phyloP scores from a whole-genome alignment of 140 eudicot genomes.

The Stevia rebaudiana region DNA sequence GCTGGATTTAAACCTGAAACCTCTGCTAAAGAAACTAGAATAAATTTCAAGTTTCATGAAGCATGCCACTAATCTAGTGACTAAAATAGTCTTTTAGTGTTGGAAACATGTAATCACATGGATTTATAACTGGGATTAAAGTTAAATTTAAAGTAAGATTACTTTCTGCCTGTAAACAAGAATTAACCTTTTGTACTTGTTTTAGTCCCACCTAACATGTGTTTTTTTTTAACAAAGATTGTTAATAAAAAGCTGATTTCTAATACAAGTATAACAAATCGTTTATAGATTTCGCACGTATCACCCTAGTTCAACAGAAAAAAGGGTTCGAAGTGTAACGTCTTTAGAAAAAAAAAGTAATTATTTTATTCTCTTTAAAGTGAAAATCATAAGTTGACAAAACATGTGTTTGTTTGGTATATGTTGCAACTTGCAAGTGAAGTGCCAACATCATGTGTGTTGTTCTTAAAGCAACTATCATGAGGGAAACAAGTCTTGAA shows the following conservation, averaged over 20 bases:
- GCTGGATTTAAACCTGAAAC: not conserved
- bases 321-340: constrained; percentile 2
- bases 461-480: constrained; percentile 27
- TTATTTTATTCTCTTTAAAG: constrained; percentile 4
- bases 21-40: not conserved
- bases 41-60: constrained; percentile 20
- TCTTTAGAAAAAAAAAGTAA: constrained; percentile 5
- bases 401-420: constrained; percentile 27
- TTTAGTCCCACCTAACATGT: constrained; percentile 24
- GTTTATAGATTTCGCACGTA: not conserved
- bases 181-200: constrained; percentile 26
- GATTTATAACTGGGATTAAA: constrained; percentile 22
- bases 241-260: not conserved
- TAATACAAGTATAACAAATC: not conserved
- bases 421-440: constrained; percentile 6
- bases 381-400: constrained; percentile 15
- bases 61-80: constrained; percentile 28
- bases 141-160: constrained; percentile 19
- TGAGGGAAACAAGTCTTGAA: constrained; percentile 23
- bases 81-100: constrained; percentile 21
- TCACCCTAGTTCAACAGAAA: not conserved
- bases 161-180: constrained; percentile 33
- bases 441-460: constrained; percentile 22
- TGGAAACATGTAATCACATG: constrained; percentile 6
- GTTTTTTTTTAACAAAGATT: constrained; percentile 17